Conservation (phyloP, 345 rosid species). For the Murraya paniculata region DNA sequence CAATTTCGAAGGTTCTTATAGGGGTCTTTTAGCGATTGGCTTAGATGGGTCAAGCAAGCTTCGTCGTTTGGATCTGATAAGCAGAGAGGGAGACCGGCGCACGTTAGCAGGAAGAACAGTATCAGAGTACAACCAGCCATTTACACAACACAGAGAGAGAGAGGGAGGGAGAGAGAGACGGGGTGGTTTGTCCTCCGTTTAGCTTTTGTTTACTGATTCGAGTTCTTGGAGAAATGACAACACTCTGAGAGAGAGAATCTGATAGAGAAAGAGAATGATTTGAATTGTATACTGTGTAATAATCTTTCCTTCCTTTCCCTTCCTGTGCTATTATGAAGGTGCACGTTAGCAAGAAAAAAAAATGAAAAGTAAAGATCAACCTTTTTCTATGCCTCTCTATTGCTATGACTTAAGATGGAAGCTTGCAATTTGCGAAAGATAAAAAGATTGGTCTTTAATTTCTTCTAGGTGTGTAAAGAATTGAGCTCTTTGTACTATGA, state of each 20-base stretch:
- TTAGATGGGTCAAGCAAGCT: constrained; percentile 53
- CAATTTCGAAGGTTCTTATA: constrained; percentile 70
- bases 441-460: background rate
- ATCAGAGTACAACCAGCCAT: constrained; percentile 34
- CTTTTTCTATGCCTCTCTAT: background rate
- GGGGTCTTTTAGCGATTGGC: constrained; percentile 64
- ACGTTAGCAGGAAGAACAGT: constrained; percentile 30
- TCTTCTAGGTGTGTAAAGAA: background rate
- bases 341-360: constrained; percentile 17
- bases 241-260: background rate
- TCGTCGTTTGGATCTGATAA: constrained; percentile 68
- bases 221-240: background rate
- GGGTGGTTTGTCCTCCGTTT: background rate
- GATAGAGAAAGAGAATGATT: background rate
- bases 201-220: background rate
- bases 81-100: constrained; percentile 24
- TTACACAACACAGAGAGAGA: background rate
- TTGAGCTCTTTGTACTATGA: background rate
- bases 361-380: background rate
- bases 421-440: background rate
- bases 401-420: background rate
- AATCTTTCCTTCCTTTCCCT: background rate
- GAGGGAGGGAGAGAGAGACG: background rate
- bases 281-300: background rate
- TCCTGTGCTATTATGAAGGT: constrained; percentile 15